Evolutionary conservation across 73 alveolate species (phyloP).

Genomic region (Urostyla sp.): DNA sequence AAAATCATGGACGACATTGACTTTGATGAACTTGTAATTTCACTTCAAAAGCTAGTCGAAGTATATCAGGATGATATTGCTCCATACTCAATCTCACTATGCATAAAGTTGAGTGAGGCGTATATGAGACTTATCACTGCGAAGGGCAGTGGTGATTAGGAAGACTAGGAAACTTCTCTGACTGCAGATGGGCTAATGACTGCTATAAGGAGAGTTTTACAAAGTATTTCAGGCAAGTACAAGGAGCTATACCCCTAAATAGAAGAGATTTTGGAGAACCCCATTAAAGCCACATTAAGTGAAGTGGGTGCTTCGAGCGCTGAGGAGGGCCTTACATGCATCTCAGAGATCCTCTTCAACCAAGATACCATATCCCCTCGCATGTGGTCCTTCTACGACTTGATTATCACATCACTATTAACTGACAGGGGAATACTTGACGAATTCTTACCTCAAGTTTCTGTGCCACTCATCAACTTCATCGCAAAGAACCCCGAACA

Average conservation of each 20-base stretch:
- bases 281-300: constrained; percentile 61
- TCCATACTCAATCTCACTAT: constrained; percentile 82
- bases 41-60: constrained; percentile 84
- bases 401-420: background rate
- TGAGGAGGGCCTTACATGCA: constrained; percentile 80
- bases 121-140: constrained; percentile 65
- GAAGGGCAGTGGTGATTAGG: constrained; percentile 74
- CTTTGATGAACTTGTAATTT: constrained; percentile 78
- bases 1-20: constrained; percentile 86
- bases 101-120: constrained; percentile 68
- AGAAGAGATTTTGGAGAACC: constrained; percentile 62
- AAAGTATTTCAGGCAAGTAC: constrained; percentile 60
- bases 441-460: background rate
- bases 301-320: constrained; percentile 65
- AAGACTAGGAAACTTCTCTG: constrained; percentile 66
- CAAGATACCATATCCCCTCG: constrained; percentile 59
- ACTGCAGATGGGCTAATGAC: constrained; percentile 82
- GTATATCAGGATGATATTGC: constrained; percentile 77
- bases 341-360: constrained; percentile 74
- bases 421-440: constrained; percentile 14
- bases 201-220: constrained; percentile 84
- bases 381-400: constrained; percentile 44
- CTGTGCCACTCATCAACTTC: constrained; percentile 43
- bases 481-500: constrained; percentile 31
- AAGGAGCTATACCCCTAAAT: constrained; percentile 51